Conservation (phyloP, 345 rosid genomes). For the Angophora floribunda region DNA sequence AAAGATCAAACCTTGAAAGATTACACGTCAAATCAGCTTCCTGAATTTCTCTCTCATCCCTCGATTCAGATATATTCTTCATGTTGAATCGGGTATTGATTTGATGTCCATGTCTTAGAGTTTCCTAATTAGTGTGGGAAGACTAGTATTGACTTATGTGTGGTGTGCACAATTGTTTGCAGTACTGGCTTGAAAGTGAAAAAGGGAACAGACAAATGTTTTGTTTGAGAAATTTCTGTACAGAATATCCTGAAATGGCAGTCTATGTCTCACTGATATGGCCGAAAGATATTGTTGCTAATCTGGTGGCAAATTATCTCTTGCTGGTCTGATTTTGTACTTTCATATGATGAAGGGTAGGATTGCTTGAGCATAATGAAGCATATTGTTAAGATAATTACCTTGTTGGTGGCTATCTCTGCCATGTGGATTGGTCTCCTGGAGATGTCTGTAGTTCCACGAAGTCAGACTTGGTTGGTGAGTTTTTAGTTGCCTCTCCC, state of each 20-base stretch:
- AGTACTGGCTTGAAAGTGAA: neutral
- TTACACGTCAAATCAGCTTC: neutral
- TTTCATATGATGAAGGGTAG: neutral
- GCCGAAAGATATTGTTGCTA: neutral
- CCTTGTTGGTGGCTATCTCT: conserved; percentile 19
- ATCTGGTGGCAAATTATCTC: neutral
- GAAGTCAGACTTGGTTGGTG: conserved; percentile 38
- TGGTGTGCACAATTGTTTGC: neutral
- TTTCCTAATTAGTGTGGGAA: neutral
- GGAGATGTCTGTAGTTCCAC: conserved; percentile 33
- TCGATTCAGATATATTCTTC: neutral
- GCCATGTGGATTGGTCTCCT: conserved; percentile 39
- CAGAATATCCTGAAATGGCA: neutral
- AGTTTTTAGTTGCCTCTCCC: neutral
- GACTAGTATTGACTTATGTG: neutral
- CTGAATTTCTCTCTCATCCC: neutral
- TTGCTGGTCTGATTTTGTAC: neutral
- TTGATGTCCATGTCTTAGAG: neutral
- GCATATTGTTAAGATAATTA: conserved; percentile 34
- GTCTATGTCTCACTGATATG: neutral
- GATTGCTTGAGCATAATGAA: conserved; percentile 17
- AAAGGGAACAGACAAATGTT: neutral
- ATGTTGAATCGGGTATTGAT: neutral
- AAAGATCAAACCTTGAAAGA: too few relatives aligned
- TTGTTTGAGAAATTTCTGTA: neutral